A percentile compares a stretch with the other conserved stretches of the same genome.
These are phyloP conservation scores for Plasmodium inui DNA, from an alignment of 169 alveolate species.

Conservation along the genomic window DNA sequence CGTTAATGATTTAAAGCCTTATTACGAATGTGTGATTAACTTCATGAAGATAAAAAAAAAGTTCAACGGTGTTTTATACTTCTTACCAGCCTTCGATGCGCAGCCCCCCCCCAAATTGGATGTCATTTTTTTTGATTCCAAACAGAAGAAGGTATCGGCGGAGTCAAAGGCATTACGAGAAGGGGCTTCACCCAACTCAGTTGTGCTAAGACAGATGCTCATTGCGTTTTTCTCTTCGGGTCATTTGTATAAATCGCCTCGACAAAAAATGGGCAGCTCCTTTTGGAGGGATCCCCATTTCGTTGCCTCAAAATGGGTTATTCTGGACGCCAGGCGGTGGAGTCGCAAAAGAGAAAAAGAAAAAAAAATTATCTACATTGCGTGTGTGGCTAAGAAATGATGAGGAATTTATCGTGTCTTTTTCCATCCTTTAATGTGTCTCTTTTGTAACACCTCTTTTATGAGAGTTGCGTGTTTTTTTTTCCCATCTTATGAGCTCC, in stretches of 20 bases:
- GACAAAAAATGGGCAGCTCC: neutral
- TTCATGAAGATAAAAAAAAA: conserved; percentile 76
- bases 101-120: conserved; percentile 83
- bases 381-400: no score
- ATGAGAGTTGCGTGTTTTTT: no score
- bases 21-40: conserved; percentile 78
- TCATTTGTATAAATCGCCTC: neutral
- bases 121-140: conserved; percentile 67
- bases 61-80: conserved; percentile 77
- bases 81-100: conserved; percentile 79
- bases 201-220: neutral
- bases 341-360: no score
- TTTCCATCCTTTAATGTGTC: no score
- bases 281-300: neutral
- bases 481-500: neutral
- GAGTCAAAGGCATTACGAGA: neutral
- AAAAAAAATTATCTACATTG: no score
- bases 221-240: no score
- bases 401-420: no score
- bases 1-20: conserved; percentile 81
- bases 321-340: no score
- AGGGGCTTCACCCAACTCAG: neutral
- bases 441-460: no score
- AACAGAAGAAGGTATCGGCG: conserved; percentile 47
- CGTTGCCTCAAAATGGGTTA: neutral